Conservation (phyloP, 768 basidiomycete genomes). For the Naematelia aurantialba region DNA sequence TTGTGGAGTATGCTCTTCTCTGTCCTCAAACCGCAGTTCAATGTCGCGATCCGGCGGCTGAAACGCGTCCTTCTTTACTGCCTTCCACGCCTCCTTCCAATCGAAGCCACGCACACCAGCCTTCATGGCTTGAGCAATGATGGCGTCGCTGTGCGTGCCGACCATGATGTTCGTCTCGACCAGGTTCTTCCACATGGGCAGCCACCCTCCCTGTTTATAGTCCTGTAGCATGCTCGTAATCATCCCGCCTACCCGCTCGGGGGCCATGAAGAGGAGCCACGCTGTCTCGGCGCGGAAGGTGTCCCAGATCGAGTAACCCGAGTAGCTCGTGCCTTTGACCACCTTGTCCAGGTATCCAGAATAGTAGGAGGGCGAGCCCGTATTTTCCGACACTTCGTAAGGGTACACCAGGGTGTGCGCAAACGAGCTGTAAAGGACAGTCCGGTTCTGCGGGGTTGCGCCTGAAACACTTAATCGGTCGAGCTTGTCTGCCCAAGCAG, state of each 20-base stretch:
- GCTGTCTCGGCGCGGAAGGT: slow-evolving; percentile 76
- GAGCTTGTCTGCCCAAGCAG: slow-evolving; percentile 61
- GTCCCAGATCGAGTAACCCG: slow-evolving; percentile 65
- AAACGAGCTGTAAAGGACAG: slow-evolving; percentile 60
- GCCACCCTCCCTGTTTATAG: slow-evolving; percentile 70
- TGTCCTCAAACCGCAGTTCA: slow-evolving; percentile 57
- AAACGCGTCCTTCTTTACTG: slow-evolving; percentile 69
- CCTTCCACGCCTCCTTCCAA: slow-evolving; percentile 64
- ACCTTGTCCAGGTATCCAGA: slow-evolving; percentile 70
- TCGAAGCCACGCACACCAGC: slow-evolving; percentile 62
- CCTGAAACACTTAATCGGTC: slow-evolving; percentile 57
- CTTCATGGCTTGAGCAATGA: slow-evolving; percentile 36
- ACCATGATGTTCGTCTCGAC: slow-evolving; percentile 85
- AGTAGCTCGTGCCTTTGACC: slow-evolving; percentile 61
- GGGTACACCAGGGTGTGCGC: slow-evolving; percentile 59
- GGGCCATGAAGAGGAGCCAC: slow-evolving; percentile 70
- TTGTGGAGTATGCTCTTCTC: slow-evolving; percentile 58
- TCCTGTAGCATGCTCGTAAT: slow-evolving; percentile 76
- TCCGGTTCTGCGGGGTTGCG: slow-evolving; percentile 55
- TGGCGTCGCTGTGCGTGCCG: slow-evolving; percentile 61
- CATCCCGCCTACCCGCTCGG: slow-evolving; percentile 72
- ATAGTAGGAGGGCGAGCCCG: slow-evolving; percentile 58
- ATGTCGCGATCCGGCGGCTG: slow-evolving; percentile 49
- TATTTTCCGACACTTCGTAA: slow-evolving; percentile 65
- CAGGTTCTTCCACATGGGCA: slow-evolving; percentile 89